A percentile compares a stretch with the other conserved stretches of the same genome.
These are phyloP conservation scores for Elymus sibiricus DNA, from an alignment of 176 grass and related monocot species.

Conservation along the genomic window DNA sequence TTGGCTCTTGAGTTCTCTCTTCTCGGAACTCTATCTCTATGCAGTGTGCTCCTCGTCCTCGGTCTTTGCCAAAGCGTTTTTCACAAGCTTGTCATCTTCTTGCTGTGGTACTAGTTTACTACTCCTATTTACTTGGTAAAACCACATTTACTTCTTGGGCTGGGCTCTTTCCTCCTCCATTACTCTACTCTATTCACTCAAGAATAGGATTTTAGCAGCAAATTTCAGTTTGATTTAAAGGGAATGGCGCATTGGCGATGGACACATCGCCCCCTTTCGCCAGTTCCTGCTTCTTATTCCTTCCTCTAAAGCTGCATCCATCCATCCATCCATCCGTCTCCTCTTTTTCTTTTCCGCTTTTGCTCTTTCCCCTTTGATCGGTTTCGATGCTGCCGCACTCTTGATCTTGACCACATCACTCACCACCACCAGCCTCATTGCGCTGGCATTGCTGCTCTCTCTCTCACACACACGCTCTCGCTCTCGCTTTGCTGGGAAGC, in stretches of 20 bases:
- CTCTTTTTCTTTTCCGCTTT: constrained; percentile 32
- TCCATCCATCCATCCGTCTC: not conserved
- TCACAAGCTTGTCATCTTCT: not conserved
- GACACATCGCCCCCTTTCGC: not conserved
- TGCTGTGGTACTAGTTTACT: too few species aligned
- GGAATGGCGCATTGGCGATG: not conserved
- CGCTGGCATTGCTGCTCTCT: not conserved
- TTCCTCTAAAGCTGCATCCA: constrained; percentile 44
- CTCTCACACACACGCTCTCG: not conserved
- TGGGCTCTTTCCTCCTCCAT: not conserved
- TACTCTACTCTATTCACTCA: not conserved
- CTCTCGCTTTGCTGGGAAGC: not conserved
- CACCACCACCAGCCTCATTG: not conserved
- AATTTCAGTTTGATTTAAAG: not conserved
- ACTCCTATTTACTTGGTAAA: not conserved
- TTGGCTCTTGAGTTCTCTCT: constrained; percentile 7
- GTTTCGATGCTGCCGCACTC: constrained; percentile 1
- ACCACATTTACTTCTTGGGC: not conserved
- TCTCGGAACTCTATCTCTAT: not conserved
- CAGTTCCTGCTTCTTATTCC: constrained; percentile 51
- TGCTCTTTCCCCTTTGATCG: constrained; percentile 41
- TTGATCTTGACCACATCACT: constrained; percentile 26
- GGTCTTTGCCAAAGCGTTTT: constrained; percentile 7
- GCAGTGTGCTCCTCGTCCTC: not conserved
- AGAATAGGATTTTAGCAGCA: not conserved